These are phyloP conservation scores for Umbellularia californica DNA, from an alignment of 164 flowering plant species.

Conservation along the genomic window DNA sequence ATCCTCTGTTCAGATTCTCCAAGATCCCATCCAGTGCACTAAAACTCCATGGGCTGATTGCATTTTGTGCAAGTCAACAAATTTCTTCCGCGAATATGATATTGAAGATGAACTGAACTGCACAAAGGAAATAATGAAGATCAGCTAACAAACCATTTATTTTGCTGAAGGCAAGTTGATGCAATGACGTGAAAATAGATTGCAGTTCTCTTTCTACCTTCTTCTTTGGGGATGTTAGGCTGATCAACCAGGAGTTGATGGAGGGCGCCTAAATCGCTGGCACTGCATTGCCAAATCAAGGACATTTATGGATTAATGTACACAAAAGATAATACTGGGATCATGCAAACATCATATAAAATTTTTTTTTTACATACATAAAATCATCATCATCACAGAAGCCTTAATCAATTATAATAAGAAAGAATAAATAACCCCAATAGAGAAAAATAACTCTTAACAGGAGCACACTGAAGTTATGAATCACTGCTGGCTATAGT, in stretches of 20 bases:
- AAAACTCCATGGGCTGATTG: neutral
- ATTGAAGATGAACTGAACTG: constrained; percentile 25
- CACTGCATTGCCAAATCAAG: constrained; percentile 27
- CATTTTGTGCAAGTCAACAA: neutral
- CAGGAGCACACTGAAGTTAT: too few relatives aligned
- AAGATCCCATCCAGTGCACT: too few relatives aligned
- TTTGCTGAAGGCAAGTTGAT: neutral
- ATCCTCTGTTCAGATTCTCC: too few relatives aligned
- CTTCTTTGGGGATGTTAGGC: constrained; percentile 74
- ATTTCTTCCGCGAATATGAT: constrained; percentile 16
- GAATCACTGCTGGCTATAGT: too few relatives aligned
- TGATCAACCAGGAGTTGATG: constrained; percentile 76
- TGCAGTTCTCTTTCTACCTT: constrained; percentile 39
- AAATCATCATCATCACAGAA: too few relatives aligned
- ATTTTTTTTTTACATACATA: too few relatives aligned
- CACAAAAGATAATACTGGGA: neutral
- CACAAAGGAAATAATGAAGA: neutral
- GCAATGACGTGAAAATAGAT: neutral
- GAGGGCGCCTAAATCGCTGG: constrained; percentile 54
- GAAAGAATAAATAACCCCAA: too few relatives aligned
- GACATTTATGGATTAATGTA: neutral
- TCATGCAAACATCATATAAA: neutral
- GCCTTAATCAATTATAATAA: too few relatives aligned
- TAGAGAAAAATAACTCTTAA: too few relatives aligned
- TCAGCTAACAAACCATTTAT: neutral